Percentiles rank a stretch among this genome's conserved stretches.
Evolutionary conservation across 225 moss, liverwort and hornwort species (phyloP).

Genomic region (Lunularia cruciata): DNA sequence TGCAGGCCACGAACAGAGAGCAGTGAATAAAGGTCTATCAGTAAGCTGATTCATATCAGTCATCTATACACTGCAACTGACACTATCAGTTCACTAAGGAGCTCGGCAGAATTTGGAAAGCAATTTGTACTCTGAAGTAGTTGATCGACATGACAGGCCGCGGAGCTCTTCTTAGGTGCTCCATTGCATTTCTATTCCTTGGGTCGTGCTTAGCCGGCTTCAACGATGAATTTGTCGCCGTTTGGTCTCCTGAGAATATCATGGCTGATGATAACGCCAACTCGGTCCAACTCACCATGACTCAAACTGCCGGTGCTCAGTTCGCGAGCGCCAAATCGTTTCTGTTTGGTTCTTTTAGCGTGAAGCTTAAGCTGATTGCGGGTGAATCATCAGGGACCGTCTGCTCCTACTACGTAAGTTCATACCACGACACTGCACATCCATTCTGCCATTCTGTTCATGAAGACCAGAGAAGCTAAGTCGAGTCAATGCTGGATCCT

Average conservation of each 20-base stretch:
- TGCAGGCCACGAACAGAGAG: too few relatives aligned
- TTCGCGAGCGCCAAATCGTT: neutral
- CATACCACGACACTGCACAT: too few relatives aligned
- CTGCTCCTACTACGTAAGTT: slow-evolving; percentile 16
- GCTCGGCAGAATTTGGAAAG: too few relatives aligned
- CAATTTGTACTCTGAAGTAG: too few relatives aligned
- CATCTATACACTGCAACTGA: too few relatives aligned
- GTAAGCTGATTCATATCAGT: too few relatives aligned
- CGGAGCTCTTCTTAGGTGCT: neutral
- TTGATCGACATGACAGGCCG: too few relatives aligned
- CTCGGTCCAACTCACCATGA: neutral
- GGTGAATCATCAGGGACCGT: slow-evolving; percentile 17
- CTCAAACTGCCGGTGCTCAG: neutral
- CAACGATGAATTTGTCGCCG: neutral
- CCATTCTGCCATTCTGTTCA: too few relatives aligned
- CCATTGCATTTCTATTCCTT: neutral
- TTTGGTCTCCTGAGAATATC: neutral
- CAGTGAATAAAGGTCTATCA: too few relatives aligned
- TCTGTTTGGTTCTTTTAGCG: slow-evolving; percentile 4
- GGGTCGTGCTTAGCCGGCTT: neutral
- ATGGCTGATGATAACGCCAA: neutral
- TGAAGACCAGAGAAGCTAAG: too few relatives aligned
- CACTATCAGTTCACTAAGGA: too few relatives aligned
- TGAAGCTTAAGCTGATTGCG: slow-evolving; percentile 2
- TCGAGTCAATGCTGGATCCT: too few relatives aligned